Evolutionary conservation across 768 basidiomycete species (phyloP).

Genomic region (Clitopilus passeckerianus): DNA sequence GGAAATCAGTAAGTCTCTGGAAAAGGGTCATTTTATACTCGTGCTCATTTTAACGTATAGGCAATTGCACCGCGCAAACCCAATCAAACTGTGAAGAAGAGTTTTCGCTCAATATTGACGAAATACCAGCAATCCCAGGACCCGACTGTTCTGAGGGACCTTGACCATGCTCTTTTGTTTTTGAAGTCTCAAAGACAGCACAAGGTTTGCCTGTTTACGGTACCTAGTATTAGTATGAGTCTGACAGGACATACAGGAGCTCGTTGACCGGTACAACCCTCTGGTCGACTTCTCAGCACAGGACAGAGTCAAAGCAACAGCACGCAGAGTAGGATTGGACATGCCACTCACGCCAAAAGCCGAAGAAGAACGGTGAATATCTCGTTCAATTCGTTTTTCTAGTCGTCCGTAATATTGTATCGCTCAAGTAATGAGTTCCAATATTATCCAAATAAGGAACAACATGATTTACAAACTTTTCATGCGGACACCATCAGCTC

Average conservation of each 20-base stretch:
- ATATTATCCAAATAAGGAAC: constrained; percentile 1
- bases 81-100: constrained; percentile 37
- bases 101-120: constrained; percentile 54
- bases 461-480: not conserved
- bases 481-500: constrained; percentile 5
- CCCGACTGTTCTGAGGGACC: constrained; percentile 33
- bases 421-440: not conserved
- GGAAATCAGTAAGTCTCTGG: constrained; percentile 37
- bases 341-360: constrained; percentile 54
- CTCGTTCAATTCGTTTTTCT: not conserved
- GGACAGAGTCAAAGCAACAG: constrained; percentile 81
- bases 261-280: constrained; percentile 88
- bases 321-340: constrained; percentile 80
- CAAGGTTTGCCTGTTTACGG: constrained; percentile 44
- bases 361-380: constrained; percentile 10
- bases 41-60: constrained; percentile 12
- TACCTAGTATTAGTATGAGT: not conserved
- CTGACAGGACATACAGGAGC: constrained; percentile 36
- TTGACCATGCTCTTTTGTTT: constrained; percentile 62
- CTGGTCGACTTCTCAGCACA: constrained; percentile 71
- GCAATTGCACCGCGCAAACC: constrained; percentile 28
- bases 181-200: constrained; percentile 69
- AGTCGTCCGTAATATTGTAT: constrained; percentile 1
- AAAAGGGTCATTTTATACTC: not conserved
- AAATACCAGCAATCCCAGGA: constrained; percentile 23